These are phyloP conservation scores for Neurospora intermedia DNA, from an alignment of 495 filamentous ascomycete species.

Conservation along the genomic window DNA sequence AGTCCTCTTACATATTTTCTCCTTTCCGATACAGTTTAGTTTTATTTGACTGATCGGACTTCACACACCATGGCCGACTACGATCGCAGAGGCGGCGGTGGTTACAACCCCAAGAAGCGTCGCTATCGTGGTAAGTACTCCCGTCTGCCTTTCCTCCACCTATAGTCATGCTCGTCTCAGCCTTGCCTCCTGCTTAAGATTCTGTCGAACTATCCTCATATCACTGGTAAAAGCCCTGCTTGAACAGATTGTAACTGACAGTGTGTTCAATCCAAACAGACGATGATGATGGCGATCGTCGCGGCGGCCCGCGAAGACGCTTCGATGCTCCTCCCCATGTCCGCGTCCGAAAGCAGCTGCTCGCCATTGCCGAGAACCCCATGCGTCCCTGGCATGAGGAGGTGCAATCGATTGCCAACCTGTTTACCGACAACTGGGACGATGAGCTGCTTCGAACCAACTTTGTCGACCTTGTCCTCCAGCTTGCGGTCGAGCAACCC, in stretches of 20 bases:
- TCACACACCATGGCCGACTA: conserved; percentile 55
- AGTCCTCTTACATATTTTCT: background rate
- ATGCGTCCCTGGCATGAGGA: conserved; percentile 75
- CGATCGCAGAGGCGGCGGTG: conserved; percentile 52
- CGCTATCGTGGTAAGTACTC: conserved; percentile 37
- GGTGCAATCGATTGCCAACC: conserved; percentile 60
- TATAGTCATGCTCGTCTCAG: background rate
- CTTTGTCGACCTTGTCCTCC: conserved; percentile 61
- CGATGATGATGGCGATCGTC: conserved; percentile 62
- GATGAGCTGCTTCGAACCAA: conserved; percentile 52
- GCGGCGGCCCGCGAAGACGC: conserved; percentile 61
- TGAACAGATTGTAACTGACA: background rate
- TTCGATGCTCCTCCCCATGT: conserved; percentile 69
- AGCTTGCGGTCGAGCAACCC: conserved; percentile 80
- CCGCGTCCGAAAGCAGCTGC: conserved; percentile 68
- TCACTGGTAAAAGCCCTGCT: background rate
- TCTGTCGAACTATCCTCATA: background rate
- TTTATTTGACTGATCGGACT: background rate
- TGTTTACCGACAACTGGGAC: conserved; percentile 67
- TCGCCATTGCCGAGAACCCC: conserved; percentile 78
- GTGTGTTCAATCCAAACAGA: conserved; percentile 3
- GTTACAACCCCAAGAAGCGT: conserved; percentile 54
- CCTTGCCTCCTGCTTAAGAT: background rate
- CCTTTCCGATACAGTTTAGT: background rate
- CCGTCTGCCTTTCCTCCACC: background rate